These are phyloP conservation scores for Mucor circinelloides DNA, from an alignment of 371 early-diverging fungal species.

Conservation along the genomic window DNA sequence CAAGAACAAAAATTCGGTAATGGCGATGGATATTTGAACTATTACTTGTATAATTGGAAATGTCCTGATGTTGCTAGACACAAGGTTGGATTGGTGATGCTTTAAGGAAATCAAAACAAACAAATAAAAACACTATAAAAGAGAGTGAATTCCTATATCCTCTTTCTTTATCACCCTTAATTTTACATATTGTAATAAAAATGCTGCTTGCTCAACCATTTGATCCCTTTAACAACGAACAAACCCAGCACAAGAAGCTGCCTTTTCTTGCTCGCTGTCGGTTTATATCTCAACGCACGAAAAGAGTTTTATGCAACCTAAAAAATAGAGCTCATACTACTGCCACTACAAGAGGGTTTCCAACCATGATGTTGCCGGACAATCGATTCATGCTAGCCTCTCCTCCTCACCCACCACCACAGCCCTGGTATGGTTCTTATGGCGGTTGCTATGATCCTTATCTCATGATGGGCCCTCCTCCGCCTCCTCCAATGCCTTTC, in stretches of 20 bases:
- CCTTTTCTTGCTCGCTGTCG: background rate
- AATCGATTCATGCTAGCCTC: background rate
- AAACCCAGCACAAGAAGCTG: background rate
- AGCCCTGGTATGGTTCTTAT: background rate
- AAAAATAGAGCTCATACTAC: background rate
- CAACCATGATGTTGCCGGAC: constrained; percentile 1
- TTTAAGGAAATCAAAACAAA: constrained; percentile 43
- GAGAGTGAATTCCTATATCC: background rate
- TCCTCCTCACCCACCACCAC: background rate
- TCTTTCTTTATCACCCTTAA: background rate
- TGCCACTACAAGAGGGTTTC: background rate
- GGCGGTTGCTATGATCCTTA: background rate
- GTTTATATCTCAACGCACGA: background rate
- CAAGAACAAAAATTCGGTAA: constrained; percentile 87
- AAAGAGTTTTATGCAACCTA: background rate
- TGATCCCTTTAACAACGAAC: constrained; percentile 2
- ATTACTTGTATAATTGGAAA: constrained; percentile 95
- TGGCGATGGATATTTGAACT: constrained; percentile 94
- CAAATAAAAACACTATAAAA: background rate
- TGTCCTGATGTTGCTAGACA: constrained; percentile 65
- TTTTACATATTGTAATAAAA: background rate
- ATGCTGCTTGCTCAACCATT: constrained; percentile 13
- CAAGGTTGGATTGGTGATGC: constrained; percentile 89
- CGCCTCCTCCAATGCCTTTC: background rate
- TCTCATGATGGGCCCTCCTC: background rate